Base-by-base conservation (phyloP, 139 green algal genomes). In the Pleodorina starrii region DNA sequence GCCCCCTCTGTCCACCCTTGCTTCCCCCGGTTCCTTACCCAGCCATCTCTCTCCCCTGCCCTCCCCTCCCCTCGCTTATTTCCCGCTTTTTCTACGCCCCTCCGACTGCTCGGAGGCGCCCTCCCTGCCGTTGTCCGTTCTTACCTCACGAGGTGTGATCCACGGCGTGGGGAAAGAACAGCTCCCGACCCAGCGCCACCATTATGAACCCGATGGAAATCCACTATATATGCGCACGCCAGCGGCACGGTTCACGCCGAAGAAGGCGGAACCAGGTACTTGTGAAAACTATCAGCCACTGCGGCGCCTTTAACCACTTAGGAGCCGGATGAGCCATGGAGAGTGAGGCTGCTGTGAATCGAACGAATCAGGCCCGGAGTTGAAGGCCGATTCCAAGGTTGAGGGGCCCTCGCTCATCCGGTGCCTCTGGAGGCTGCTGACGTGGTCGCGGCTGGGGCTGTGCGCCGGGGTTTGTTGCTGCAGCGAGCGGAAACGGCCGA, bases 111-210 rank as follows among this genome's bases (percentile, higher is more conserved):
- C 54, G 29, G 54, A 25, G 25, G 7, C 54, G 17, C 50, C 14
- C 14, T 14, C 9, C 54, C 25, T 66, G 2, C 25, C 25, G 6
- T 12, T 4, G 25, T 66, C 54, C 21, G 54, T 9, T 12, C 89
- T 43, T 51, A 91, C 87, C 90, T 92, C 85, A 0, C 85, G 78
- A 0, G 77, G 76, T 4, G 59, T 42, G 40, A 92, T 29, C 19
- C 73, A 36, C 14, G 69, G 76, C 2, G 25, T 71, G 66, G 79
- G n/a, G 54, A 19, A 75, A 79, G 10, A 84, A n/a, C 1, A 82
- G 57, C 14, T 88, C 57, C 38, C 87, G 79, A 1, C 44, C 42
- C 17, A 84, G 12, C 2, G 87, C 79, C 25, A 91, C 79, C 0
- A 16, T 21, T 7, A 88, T 3, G 79, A 91, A 91, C 1, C 75